Percentiles rank a stretch among this genome's conserved stretches.
Conservation (phyloP, 2,329 filamentous ascomycete genomes). For the Alternaria brassicae region DNA sequence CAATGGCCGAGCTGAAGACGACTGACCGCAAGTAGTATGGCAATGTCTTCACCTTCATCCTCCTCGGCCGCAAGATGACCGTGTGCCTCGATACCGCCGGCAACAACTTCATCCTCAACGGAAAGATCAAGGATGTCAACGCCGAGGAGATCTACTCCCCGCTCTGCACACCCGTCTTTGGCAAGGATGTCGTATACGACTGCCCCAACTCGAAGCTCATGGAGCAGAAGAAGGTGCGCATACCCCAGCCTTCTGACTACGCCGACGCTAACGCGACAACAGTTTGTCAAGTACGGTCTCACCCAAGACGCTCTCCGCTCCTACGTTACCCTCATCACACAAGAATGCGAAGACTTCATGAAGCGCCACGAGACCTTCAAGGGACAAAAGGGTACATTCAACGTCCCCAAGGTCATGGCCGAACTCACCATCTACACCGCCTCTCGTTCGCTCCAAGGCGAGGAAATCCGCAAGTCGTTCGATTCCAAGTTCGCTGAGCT, state of each 20-base stretch:
- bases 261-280: slow-evolving; percentile 15
- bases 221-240: slow-evolving; percentile 88
- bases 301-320: slow-evolving; percentile 76
- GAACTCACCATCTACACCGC: slow-evolving; percentile 92
- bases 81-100: slow-evolving; percentile 82
- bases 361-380: slow-evolving; percentile 72
- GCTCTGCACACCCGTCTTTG: slow-evolving; percentile 75
- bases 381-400: slow-evolving; percentile 70
- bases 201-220: slow-evolving; percentile 91
- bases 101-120: slow-evolving; percentile 91
- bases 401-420: slow-evolving; percentile 78
- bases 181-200: slow-evolving; percentile 87
- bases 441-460: slow-evolving; percentile 83
- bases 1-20: slow-evolving; percentile 7
- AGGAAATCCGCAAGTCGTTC: slow-evolving; percentile 80
- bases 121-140: slow-evolving; percentile 86
- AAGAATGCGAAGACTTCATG: slow-evolving; percentile 77
- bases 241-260: background rate
- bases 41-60: slow-evolving; percentile 87
- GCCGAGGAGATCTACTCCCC: slow-evolving; percentile 90
- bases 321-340: slow-evolving; percentile 80
- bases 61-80: slow-evolving; percentile 88
- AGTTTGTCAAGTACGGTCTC: slow-evolving; percentile 83
- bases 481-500: slow-evolving; percentile 80
- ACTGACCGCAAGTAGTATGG: slow-evolving; percentile 68